These are phyloP conservation scores for Boletus fagicola DNA, from an alignment of 768 basidiomycete genomes.

Conservation along the genomic window DNA sequence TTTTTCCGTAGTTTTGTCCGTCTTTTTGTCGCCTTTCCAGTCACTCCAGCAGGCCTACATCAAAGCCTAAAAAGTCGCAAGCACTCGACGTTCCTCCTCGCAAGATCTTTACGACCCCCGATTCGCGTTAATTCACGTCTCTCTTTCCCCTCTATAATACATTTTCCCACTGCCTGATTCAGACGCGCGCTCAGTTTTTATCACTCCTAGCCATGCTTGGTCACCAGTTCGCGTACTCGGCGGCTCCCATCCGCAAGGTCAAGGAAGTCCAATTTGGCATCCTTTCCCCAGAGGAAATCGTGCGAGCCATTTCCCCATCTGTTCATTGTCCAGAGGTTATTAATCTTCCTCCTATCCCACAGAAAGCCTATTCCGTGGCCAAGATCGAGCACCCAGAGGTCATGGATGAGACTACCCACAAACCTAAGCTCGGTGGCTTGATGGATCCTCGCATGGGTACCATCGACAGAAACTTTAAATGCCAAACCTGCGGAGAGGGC, in stretches of 20 bases:
- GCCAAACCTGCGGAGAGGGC: constrained; percentile 99
- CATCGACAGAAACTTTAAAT: constrained; percentile 97
- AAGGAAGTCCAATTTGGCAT: constrained; percentile 99
- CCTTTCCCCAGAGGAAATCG: constrained; percentile 98
- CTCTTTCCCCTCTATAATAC: background rate
- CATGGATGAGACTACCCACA: constrained; percentile 91
- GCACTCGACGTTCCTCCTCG: constrained; percentile 2
- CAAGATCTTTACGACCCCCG: constrained; percentile 6
- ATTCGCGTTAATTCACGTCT: constrained; percentile 31
- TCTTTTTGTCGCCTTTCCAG: constrained; percentile 17
- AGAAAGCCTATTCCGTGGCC: constrained; percentile 99
- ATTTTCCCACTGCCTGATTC: background rate
- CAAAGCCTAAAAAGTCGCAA: constrained; percentile 24
- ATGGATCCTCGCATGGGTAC: constrained; percentile 99
- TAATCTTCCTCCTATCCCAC: constrained; percentile 22
- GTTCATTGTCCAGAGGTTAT: constrained; percentile 2
- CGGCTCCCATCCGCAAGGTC: constrained; percentile 92
- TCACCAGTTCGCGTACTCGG: constrained; percentile 88
- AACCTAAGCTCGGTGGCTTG: constrained; percentile 88
- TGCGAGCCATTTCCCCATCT: constrained; percentile 31
- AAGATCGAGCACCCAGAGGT: constrained; percentile 99
- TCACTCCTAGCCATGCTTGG: constrained; percentile 60
- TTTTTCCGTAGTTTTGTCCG: constrained; percentile 13
- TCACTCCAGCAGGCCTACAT: background rate
- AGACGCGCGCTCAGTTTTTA: constrained; percentile 17